Evolutionary conservation across 208 protist species (phyloP).

Genomic region (Leishmania tropica): DNA sequence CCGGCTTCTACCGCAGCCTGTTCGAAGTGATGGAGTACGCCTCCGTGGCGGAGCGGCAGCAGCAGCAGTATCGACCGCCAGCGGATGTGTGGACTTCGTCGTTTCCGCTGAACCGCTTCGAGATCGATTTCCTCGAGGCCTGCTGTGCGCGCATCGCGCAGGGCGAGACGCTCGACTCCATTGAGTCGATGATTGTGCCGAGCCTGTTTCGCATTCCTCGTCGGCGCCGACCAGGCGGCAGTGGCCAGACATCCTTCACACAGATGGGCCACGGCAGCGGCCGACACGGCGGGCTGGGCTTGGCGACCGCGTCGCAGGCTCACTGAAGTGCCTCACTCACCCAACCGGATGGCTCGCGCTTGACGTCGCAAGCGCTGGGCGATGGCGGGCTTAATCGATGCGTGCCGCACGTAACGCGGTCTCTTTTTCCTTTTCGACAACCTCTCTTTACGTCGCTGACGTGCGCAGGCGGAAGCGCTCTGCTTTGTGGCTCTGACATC

Average conservation of each 20-base stretch:
- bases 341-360: neutral
- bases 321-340: neutral
- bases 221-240: conserved; percentile 28
- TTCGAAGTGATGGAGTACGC: conserved; percentile 40
- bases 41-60: conserved; percentile 21
- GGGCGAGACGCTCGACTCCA: conserved; percentile 43
- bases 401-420: neutral
- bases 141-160: conserved; percentile 77
- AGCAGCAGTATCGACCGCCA: conserved; percentile 21
- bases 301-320: neutral
- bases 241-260: conserved; percentile 6
- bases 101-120: conserved; percentile 57
- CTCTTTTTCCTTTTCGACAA: neutral
- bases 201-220: conserved; percentile 79
- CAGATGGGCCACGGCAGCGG: conserved; percentile 6
- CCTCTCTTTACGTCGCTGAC: neutral
- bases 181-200: conserved; percentile 67
- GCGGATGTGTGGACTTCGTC: conserved; percentile 72
- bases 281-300: neutral
- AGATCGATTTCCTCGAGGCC: conserved; percentile 89
- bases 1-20: conserved; percentile 73
- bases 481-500: neutral
- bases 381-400: neutral
- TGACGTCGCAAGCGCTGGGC: neutral
- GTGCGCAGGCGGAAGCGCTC: neutral